Percentiles rank a stretch among this genome's conserved stretches.
These are phyloP conservation scores for Amanita pallidorosea DNA, from an alignment of 768 basidiomycete genomes.

Conservation along the genomic window DNA sequence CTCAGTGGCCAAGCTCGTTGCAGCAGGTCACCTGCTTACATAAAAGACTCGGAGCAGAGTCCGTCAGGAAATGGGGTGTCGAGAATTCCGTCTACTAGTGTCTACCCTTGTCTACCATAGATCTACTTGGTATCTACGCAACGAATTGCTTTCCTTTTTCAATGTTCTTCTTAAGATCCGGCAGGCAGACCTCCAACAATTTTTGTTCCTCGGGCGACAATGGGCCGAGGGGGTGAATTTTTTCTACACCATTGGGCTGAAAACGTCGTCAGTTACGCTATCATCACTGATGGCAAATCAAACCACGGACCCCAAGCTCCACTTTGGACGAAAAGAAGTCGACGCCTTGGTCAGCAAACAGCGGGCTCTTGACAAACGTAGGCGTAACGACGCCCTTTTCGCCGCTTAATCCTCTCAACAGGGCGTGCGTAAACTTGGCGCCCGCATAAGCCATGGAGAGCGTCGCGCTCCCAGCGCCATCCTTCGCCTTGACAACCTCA, in stretches of 20 bases:
- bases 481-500: slow-evolving; percentile 98
- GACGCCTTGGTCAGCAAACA: slow-evolving; percentile 78
- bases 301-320: slow-evolving; percentile 76
- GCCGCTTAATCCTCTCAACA: slow-evolving; percentile 79
- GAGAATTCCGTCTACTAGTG: too few relatives aligned
- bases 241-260: slow-evolving; percentile 79
- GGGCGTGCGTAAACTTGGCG: slow-evolving; percentile 76
- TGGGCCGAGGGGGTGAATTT: slow-evolving; percentile 78
- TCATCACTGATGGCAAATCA: background rate
- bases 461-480: slow-evolving; percentile 87
- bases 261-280: slow-evolving; percentile 9
- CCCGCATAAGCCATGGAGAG: slow-evolving; percentile 95
- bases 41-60: too few relatives aligned
- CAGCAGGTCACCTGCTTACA: too few relatives aligned
- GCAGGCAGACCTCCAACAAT: slow-evolving; percentile 78
- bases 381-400: slow-evolving; percentile 81
- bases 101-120: too few relatives aligned
- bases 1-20: too few relatives aligned
- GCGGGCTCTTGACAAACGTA: slow-evolving; percentile 82
- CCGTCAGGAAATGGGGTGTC: too few relatives aligned
- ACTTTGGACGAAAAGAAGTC: slow-evolving; percentile 93
- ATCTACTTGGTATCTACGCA: slow-evolving; percentile 16
- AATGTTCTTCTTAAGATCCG: slow-evolving; percentile 96
- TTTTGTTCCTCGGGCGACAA: slow-evolving; percentile 77
- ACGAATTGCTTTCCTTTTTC: slow-evolving; percentile 86